Percentiles rank a stretch among this genome's conserved stretches.
Conservation (phyloP, 202 grass and related monocot species). For the Setaria italica region DNA sequence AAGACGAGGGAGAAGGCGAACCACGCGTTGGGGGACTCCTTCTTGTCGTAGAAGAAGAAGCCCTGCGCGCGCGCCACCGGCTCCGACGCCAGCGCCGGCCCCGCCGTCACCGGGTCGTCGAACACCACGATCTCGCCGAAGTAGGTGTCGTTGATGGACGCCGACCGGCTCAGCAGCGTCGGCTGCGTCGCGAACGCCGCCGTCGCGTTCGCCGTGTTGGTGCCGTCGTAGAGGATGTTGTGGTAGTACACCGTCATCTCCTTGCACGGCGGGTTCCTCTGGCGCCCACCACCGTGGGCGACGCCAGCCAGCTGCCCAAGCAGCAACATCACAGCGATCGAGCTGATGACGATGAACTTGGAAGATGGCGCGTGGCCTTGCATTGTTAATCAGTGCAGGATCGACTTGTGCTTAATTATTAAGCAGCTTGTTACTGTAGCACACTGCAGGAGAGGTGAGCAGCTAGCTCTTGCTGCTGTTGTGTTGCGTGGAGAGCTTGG, state of each 20-base stretch:
- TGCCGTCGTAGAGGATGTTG: conserved; percentile 50
- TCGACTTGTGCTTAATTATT: neutral
- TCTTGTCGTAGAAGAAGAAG: conserved; percentile 42
- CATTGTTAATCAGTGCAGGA: neutral
- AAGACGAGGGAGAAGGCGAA: conserved; percentile 46
- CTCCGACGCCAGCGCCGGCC: conserved; percentile 10
- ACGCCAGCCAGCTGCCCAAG: neutral
- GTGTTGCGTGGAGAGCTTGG: neutral
- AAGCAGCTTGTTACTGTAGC: neutral
- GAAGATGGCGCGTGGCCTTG: neutral
- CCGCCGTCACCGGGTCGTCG: conserved; percentile 47
- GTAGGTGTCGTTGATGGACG: neutral
- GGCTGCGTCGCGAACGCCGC: conserved; percentile 30
- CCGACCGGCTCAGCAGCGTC: conserved; percentile 9
- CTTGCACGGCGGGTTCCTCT: conserved; percentile 45
- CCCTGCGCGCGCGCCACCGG: conserved; percentile 47
- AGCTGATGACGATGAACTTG: neutral
- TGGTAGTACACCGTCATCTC: conserved; percentile 52
- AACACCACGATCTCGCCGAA: conserved; percentile 48
- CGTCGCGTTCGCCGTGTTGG: conserved; percentile 47
- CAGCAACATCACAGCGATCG: neutral
- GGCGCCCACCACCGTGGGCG: conserved; percentile 22
- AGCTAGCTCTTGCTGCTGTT: neutral
- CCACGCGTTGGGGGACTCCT: conserved; percentile 6
- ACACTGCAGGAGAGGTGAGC: neutral